Evolutionary conservation across 2,329 filamentous ascomycete species (phyloP).

Genomic region (Periglandula ipomoeae): DNA sequence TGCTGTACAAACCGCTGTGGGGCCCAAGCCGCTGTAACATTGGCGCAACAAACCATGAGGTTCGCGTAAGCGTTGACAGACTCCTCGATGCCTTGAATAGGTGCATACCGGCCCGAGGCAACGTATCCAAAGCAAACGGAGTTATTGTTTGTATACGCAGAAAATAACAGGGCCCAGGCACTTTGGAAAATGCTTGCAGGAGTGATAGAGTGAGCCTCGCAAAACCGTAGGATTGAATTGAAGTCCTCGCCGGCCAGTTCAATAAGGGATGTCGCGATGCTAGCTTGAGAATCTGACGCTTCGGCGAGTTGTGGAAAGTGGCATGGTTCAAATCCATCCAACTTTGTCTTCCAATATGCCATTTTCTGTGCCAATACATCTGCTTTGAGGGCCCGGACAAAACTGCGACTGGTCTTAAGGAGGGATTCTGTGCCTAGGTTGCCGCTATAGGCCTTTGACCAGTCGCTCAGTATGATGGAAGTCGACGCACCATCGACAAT

Average conservation of each 20-base stretch:
- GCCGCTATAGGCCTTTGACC: constrained; percentile 4
- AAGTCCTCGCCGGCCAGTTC: neutral
- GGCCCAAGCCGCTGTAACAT: constrained; percentile 18
- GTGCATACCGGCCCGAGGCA: constrained; percentile 1
- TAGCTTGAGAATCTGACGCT: neutral
- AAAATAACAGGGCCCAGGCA: constrained; percentile 11
- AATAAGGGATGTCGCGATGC: neutral
- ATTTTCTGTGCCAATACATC: constrained; percentile 2
- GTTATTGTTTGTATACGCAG: constrained; percentile 2
- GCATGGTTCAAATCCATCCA: constrained; percentile 8
- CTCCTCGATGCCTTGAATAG: constrained; percentile 3
- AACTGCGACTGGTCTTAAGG: constrained; percentile 2
- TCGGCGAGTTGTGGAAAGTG: constrained; percentile 8
- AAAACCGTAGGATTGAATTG: constrained; percentile 19
- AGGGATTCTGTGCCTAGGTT: neutral
- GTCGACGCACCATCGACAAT: constrained; percentile 24
- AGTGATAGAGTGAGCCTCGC: constrained; percentile 23
- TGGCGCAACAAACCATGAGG: constrained; percentile 2
- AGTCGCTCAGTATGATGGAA: constrained; percentile 6
- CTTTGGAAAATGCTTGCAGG: constrained; percentile 5
- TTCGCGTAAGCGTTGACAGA: constrained; percentile 6
- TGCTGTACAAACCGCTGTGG: constrained; percentile 22
- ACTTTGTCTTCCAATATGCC: constrained; percentile 9
- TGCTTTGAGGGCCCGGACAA: constrained; percentile 5
- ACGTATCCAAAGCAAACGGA: constrained; percentile 5